Percentiles rank a stretch among this genome's conserved stretches.
phyloP scores from a whole-genome alignment of 2,329 filamentous ascomycete genomes.

The Nannizziopsis barbatae region DNA sequence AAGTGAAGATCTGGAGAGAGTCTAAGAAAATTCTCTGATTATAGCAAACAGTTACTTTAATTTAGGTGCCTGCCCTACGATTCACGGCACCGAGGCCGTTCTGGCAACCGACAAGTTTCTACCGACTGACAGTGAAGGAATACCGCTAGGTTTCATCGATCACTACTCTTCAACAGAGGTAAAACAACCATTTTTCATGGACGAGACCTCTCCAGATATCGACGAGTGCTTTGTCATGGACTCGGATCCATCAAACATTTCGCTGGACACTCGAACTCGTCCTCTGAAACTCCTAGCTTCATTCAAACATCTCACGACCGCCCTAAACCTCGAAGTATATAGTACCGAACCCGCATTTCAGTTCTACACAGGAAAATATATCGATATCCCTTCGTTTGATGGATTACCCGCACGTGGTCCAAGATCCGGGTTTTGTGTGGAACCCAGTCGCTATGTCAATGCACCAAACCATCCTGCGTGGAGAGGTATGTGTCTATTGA shows the following conservation, averaged over 20 bases:
- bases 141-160: constrained; percentile 59
- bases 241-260: constrained; percentile 47
- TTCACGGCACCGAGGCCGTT: constrained; percentile 51
- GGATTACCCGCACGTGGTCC: constrained; percentile 52
- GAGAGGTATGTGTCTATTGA: constrained; percentile 66
- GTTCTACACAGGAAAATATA: constrained; percentile 84
- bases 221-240: constrained; percentile 86
- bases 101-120: constrained; percentile 55
- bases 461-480: constrained; percentile 72
- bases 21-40: not conserved
- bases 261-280: constrained; percentile 53
- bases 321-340: constrained; percentile 71
- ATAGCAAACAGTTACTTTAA: constrained; percentile 52
- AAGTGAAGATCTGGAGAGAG: constrained; percentile 11
- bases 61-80: constrained; percentile 47
- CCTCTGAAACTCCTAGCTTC: constrained; percentile 57
- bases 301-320: constrained; percentile 61
- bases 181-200: constrained; percentile 59
- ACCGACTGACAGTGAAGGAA: constrained; percentile 59
- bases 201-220: constrained; percentile 59
- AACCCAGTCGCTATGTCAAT: constrained; percentile 85
- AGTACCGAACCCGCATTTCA: constrained; percentile 95
- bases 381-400: constrained; percentile 57
- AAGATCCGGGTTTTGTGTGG: constrained; percentile 76
- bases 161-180: constrained; percentile 55